Base-by-base conservation (phyloP, 2,329 filamentous ascomycete genomes). In the Microdochium paspali region DNA sequence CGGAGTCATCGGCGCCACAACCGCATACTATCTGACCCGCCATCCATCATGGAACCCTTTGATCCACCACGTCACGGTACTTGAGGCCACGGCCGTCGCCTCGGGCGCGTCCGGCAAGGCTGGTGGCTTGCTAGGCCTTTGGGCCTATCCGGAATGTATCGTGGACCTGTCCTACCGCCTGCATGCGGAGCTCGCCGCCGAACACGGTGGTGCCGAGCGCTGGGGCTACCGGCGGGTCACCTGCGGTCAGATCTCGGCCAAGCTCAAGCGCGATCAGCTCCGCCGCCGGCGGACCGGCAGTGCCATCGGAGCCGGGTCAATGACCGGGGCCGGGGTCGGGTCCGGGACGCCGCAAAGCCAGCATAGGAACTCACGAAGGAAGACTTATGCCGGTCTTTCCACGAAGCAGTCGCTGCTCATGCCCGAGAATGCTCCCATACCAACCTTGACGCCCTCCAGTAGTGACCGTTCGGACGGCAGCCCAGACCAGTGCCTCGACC, bases 81-180 rank as follows among this genome's bases (percentile, higher is more conserved):
- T 97, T 47, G 93, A 98, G 71, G 90, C 93, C 1, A 82, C 82
- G 3, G 76, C 82, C 42, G 84, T 97, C 53, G 93, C 93, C 6
- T 81, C 88, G n/a, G 91, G 87, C 23, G 91, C 93, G 31, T 95
- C 90, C 9, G 93, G 93, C 35, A 97, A 96, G 68, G 91, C 93
- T 0, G 93, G 93, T 15, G 93, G 93, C 1, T 74, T 98, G 4
- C 76, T 98, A 21, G 93, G 84, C 1, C 72, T 90, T 15, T 97
- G 91, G 90, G 93, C 91, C 1, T 96, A 95, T 60, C 93, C 93
- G 0, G 73, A 72, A 49, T 84, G 79, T 57, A 80, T 97, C 32
- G 91, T 96, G 0, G 87, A 87, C 1, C 71, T 97, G 39, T 94
- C 87, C 49, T 97, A 90, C 66, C 77, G 76, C 44, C 73, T 97